Evolutionary conservation across 331 rosid genomes (phyloP), one percentile per base, ranked within the genome.

Genomic region (Saraca asoca): DNA sequence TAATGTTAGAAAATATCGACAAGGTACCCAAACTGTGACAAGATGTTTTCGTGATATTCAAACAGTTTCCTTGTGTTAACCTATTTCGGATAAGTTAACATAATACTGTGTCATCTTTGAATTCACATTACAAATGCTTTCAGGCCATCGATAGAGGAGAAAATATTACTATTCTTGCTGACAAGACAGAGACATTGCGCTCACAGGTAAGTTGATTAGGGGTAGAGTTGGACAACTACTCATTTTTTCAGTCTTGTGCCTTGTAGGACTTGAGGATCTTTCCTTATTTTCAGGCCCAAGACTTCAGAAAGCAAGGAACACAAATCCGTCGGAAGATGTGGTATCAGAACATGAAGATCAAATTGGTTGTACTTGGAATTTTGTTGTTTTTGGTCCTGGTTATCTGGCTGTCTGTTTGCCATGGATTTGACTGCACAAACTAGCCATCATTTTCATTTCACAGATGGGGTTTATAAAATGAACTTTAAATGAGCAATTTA

Each of bases 291-390:
- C 84, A 88, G 97, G 95, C 97, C 5, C 86, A 82, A 59, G 82
- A 75, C 5, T 91, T 67, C 82, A 85, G 74, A 82, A 80, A 38
- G 38, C 69, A 75, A 33, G 95, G 93, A 72, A 84, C 91, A 44
- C 84, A 91, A 41, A 33, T 91, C 51, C 83, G 83, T 42, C 82
- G 84, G 74, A 88, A 88, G 78, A 81, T 91, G 93, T 91, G 97
- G 97, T 91, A 83, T 63, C 95, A 91, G 71, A 91, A 91, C 77
- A 91, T 91, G 97, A 91, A 91, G 79, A 77, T 85, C 76, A 91
- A 91, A 80, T 72, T 91, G 80, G 85, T 84, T 62, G 87, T 91
- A 72, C 75, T 91, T 48, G 94, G 86, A 53, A 79, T 91, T 75
- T 62, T 88, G 81, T 55, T 91, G 77, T 71, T 82, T 59, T 85